Evolutionary conservation across 2,329 filamentous ascomycete genomes (phyloP), one percentile per base, ranked within the genome.

Genomic region (Penicillium brasilianum): DNA sequence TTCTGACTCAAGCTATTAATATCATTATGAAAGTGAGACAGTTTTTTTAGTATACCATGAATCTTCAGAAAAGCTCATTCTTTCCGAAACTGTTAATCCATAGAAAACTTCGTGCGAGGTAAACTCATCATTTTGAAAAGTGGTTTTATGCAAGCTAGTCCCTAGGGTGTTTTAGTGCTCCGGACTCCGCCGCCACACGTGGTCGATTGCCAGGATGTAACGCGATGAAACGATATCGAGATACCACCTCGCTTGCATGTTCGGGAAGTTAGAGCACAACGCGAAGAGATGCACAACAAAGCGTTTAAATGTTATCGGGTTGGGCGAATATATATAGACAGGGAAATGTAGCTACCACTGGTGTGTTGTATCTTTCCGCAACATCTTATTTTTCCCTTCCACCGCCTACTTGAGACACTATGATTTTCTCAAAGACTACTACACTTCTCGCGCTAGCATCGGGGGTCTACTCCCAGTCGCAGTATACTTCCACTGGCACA

Each of bases 401-500:
- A 52, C 34, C 32, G 18, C 18, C n/a, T 16, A 10, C 11, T n/a
- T n/a, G n/a, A 6, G 18, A 6, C 10, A 52, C 20, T 6, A 52
- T 52, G 49, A 52, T 52, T 5, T 37, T 52, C 18, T 52, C 49
- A 22, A 34, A 13, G 18, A 52, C 49, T 37, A 25, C 49, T 37
- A 20, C 20, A 32, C 49, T 52, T 25, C 20, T 37, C 18, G 49
- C 32, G 20, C 18, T 52, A 32, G 49, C 20, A 16, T 52, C 49
- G 11, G 49, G 49, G 4, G 32, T 25, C 37, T 25, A 52, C 14
- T 32, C 49, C 32, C 49, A 52, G 49, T 52, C 49, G 49, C 49
- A 52, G n/a, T 52, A 52, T 37, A 52, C 49, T 37, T 52, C 49
- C 37, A 52, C 49, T 52, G 49, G 49, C 10, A 52, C 49, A 11